Evolutionary conservation across 2,329 filamentous ascomycete species (phyloP), one percentile per base, ranked within the genome.

Genomic region (Trichophyton simii): DNA sequence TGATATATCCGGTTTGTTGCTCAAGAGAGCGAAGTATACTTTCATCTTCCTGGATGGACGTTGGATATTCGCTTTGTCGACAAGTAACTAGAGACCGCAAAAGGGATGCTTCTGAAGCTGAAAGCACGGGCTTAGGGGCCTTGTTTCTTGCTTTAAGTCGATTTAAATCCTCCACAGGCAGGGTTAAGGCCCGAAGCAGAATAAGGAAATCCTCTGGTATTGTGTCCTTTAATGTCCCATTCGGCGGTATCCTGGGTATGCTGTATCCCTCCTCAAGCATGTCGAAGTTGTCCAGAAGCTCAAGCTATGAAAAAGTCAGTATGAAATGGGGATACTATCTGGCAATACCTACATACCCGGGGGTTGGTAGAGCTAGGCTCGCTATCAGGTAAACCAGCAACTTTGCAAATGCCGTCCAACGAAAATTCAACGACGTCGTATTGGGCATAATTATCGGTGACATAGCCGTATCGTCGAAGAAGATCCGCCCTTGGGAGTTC

Each of bases 351-450:
- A 59, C 59, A 60, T 71, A 75, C 72, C 62, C 66, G 68, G 57
- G 72, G 71, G 65, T 73, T 68, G 44, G 67, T 65, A 55, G 71
- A 67, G 22, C 52, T 25, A 58, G 69, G 59, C 63, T 71, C 64
- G 22, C 67, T 67, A 57, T 64, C 68, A 11, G 60, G 59, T 60
- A 75, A 70, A 50, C 71, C 72, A 9, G 72, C 73, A 42, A 71
- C 68, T 54, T 74, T 65, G 65, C 74, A 80, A 22, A 92, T 78
- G 7, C 83, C 68, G 0, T 79, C 75, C 75, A 86, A 83, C 0
- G 87, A 79, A 38, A 96, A 74, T 71, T 96, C 91, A 0, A 89
- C 87, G 0, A 95, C 89, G 67, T 96, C 90, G 72, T 91, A 90
- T 46, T 85, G 80, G 8, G 84, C 77, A 67, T 96, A 91, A 65